phyloP scores from a whole-genome alignment of 2,329 filamentous ascomycete genomes.

The Epichloe amarillans region DNA sequence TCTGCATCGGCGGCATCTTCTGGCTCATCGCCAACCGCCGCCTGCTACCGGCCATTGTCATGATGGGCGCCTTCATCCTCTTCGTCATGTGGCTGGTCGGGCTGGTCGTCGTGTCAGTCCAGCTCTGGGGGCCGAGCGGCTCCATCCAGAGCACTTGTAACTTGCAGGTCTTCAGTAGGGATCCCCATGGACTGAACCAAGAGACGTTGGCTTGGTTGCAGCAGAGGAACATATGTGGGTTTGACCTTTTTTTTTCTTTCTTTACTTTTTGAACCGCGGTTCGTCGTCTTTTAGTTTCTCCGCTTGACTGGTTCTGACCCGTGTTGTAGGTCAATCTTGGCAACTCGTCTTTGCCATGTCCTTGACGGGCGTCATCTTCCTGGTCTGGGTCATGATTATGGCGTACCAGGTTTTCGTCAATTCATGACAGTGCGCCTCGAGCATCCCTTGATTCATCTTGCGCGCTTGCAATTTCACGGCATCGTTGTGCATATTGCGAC shows the following conservation, averaged over 20 bases:
- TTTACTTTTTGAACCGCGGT: background rate
- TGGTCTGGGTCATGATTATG: conserved; percentile 58
- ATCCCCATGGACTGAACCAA: conserved; percentile 36
- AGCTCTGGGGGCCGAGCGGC: conserved; percentile 48
- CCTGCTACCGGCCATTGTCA: conserved; percentile 46
- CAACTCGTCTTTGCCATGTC: conserved; percentile 51
- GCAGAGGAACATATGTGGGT: conserved; percentile 50
- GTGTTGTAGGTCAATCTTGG: conserved; percentile 42
- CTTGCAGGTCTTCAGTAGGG: conserved; percentile 38
- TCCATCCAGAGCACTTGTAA: conserved; percentile 48
- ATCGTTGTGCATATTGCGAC: background rate
- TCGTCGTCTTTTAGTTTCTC: background rate
- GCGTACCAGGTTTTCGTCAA: conserved; percentile 48
- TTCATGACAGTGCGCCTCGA: conserved; percentile 14
- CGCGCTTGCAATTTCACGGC: no score
- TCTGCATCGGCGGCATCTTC: conserved; percentile 54
- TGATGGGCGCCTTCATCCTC: conserved; percentile 51
- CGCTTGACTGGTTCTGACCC: conserved; percentile 8
- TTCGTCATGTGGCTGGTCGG: conserved; percentile 57
- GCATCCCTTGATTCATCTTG: background rate
- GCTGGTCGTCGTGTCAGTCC: conserved; percentile 45
- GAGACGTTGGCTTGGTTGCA: conserved; percentile 50
- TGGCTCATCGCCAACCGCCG: conserved; percentile 48
- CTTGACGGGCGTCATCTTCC: conserved; percentile 44
- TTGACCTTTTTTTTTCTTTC: background rate